A percentile compares a stretch with the other conserved stretches of the same genome.
Evolutionary conservation across 371 early-diverging fungal genomes (phyloP).

Genomic region (Mortierella sp.): DNA sequence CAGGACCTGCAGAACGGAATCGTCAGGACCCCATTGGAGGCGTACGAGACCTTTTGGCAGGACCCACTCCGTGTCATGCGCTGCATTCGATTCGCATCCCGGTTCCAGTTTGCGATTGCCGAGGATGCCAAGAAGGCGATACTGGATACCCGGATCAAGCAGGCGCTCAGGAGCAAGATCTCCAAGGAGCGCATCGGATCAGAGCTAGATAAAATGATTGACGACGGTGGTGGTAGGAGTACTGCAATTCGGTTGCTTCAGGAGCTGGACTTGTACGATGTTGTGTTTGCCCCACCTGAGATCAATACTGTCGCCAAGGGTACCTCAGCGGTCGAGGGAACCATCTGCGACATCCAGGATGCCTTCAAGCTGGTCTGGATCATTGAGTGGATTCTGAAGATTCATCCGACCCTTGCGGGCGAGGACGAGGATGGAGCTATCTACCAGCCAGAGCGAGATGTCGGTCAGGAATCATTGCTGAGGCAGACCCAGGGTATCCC

Average conservation of each 20-base stretch:
- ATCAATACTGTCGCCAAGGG: slow-evolving; percentile 41
- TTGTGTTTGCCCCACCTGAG: slow-evolving; percentile 69
- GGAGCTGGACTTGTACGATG: slow-evolving; percentile 65
- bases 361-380: slow-evolving; percentile 65
- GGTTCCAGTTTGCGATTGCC: slow-evolving; percentile 89
- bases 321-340: slow-evolving; percentile 46
- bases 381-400: slow-evolving; percentile 62
- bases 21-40: slow-evolving; percentile 94
- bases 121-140: slow-evolving; percentile 80
- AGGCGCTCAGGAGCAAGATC: slow-evolving; percentile 88
- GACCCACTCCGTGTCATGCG: slow-evolving; percentile 99
- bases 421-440: slow-evolving; percentile 25
- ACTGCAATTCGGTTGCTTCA: slow-evolving; percentile 66
- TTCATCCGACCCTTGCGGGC: slow-evolving; percentile 17
- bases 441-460: slow-evolving; percentile 33
- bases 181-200: slow-evolving; percentile 97
- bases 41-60: slow-evolving; percentile 95
- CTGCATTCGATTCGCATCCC: slow-evolving; percentile 95
- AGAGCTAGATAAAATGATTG: slow-evolving; percentile 97
- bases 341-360: slow-evolving; percentile 37
- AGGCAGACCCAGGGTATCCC: slow-evolving; percentile 18
- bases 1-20: slow-evolving; percentile 78
- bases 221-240: slow-evolving; percentile 62
- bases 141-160: slow-evolving; percentile 69
- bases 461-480: slow-evolving; percentile 43